Evolutionary conservation across 345 rosid genomes (phyloP).

Genomic region (Citrus cavaleriei): DNA sequence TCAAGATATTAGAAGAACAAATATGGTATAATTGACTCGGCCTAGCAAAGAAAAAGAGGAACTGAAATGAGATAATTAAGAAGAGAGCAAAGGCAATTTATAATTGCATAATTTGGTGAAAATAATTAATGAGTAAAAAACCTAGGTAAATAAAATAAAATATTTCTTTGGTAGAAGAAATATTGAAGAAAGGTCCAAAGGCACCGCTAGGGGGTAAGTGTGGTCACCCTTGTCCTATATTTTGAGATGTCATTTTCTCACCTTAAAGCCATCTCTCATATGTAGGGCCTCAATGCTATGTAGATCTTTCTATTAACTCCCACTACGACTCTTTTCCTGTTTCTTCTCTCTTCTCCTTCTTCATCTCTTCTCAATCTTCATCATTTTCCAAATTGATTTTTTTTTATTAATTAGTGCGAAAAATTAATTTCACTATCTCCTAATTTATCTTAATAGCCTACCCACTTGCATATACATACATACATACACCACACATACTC

Average conservation of each 20-base stretch:
- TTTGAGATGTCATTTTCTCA: conserved; percentile 68
- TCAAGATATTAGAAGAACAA: background rate
- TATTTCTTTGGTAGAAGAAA: conserved; percentile 1
- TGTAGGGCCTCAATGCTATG: conserved; percentile 47
- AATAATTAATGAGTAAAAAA: background rate
- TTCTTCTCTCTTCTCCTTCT: background rate
- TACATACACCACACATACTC: conserved; percentile 6
- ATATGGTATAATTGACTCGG: background rate
- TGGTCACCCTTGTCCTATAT: conserved; percentile 43
- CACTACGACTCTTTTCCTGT: background rate
- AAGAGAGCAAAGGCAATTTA: background rate
- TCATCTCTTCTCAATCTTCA: background rate
- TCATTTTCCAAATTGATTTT: background rate
- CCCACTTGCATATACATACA: conserved; percentile 21
- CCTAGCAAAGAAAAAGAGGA: background rate
- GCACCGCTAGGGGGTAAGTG: conserved; percentile 40
- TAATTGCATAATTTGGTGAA: background rate
- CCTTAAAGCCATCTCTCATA: conserved; percentile 34
- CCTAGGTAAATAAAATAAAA: background rate
- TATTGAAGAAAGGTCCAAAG: conserved; percentile 45
- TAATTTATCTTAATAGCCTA: background rate
- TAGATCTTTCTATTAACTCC: conserved; percentile 33
- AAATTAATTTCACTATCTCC: conserved; percentile 3
- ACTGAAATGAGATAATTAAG: background rate
- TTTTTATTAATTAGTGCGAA: background rate